Evolutionary conservation across 352 stramenopile species (phyloP).

Genomic region (Globisporangium abappressorium): DNA sequence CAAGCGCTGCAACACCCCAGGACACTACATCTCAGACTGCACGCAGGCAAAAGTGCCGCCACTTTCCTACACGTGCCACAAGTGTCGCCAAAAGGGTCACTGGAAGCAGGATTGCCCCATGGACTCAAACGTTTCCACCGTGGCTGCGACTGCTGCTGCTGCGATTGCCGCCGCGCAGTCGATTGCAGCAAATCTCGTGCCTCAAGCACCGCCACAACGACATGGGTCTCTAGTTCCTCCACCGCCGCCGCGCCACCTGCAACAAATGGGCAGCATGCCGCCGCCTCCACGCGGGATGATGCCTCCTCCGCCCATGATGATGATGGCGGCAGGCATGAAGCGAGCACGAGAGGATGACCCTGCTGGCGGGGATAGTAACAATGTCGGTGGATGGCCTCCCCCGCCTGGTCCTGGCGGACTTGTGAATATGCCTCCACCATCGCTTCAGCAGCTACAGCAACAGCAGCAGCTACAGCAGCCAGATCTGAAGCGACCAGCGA

Average conservation of each 20-base stretch:
- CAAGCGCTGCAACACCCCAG: slow-evolving; percentile 83
- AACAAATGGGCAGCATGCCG: slow-evolving; percentile 40
- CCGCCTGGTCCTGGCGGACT: slow-evolving; percentile 10
- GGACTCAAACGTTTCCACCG: slow-evolving; percentile 56
- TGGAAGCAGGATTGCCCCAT: slow-evolving; percentile 88
- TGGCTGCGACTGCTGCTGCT: slow-evolving; percentile 40
- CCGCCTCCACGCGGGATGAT: slow-evolving; percentile 25
- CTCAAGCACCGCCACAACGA: slow-evolving; percentile 3
- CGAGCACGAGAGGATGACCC: slow-evolving; percentile 14
- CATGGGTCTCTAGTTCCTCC: slow-evolving; percentile 24
- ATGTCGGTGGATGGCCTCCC: slow-evolving; percentile 11
- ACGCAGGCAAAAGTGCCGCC: slow-evolving; percentile 81
- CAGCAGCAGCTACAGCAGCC: slow-evolving; percentile 8
- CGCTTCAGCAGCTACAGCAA: slow-evolving; percentile 8
- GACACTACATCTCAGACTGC: slow-evolving; percentile 87
- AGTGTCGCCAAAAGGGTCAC: slow-evolving; percentile 84
- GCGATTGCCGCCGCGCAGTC: slow-evolving; percentile 27
- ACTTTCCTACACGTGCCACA: slow-evolving; percentile 82
- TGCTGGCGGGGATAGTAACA: background rate
- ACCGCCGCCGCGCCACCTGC: slow-evolving; percentile 41
- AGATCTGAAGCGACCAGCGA: slow-evolving; percentile 14
- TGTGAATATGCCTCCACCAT: slow-evolving; percentile 8
- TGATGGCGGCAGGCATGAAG: slow-evolving; percentile 20
- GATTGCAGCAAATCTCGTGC: slow-evolving; percentile 11
- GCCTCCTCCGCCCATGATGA: slow-evolving; percentile 19